These are phyloP conservation scores for Aspergillus aculeatus DNA, from an alignment of 2,329 filamentous ascomycete genomes.

Conservation along the genomic window DNA sequence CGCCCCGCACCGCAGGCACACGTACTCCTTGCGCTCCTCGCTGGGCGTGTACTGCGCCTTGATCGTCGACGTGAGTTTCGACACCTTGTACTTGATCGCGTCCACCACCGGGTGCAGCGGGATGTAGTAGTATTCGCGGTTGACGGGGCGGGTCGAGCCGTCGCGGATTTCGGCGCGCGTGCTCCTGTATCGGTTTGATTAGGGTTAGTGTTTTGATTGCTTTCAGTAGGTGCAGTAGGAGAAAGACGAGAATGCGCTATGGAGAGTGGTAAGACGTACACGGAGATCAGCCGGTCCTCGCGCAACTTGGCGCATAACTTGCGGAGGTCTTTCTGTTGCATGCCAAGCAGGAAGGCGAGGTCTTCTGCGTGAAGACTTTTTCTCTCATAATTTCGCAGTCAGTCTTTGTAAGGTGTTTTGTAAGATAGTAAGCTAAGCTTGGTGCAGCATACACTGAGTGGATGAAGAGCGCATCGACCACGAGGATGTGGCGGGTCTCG, in stretches of 20 bases:
- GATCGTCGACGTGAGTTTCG: conserved; percentile 82
- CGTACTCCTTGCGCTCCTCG: conserved; percentile 87
- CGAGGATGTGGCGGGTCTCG: conserved; percentile 76
- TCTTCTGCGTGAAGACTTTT: conserved; percentile 77
- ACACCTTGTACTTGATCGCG: conserved; percentile 91
- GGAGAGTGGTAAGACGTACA: conserved; percentile 54
- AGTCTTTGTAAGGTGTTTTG: neutral
- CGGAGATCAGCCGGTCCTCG: conserved; percentile 80
- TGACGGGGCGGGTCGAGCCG: conserved; percentile 76
- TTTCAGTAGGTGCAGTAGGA: neutral
- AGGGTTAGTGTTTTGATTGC: too few relatives aligned
- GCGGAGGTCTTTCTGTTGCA: conserved; percentile 88
- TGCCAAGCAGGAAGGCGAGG: conserved; percentile 78
- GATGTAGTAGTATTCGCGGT: conserved; percentile 94
- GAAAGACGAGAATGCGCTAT: neutral
- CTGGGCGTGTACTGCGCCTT: conserved; percentile 78
- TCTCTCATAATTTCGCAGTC: neutral
- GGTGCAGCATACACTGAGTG: conserved; percentile 61
- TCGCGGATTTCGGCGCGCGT: conserved; percentile 75
- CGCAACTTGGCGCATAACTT: conserved; percentile 81
- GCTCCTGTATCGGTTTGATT: conserved; percentile 50
- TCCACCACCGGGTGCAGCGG: conserved; percentile 93
- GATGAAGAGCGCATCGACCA: conserved; percentile 75
- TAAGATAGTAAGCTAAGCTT: neutral
- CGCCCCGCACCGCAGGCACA: conserved; percentile 75